Base-by-base conservation (phyloP, 495 filamentous ascomycete species). In the Penicillium odoratum region DNA sequence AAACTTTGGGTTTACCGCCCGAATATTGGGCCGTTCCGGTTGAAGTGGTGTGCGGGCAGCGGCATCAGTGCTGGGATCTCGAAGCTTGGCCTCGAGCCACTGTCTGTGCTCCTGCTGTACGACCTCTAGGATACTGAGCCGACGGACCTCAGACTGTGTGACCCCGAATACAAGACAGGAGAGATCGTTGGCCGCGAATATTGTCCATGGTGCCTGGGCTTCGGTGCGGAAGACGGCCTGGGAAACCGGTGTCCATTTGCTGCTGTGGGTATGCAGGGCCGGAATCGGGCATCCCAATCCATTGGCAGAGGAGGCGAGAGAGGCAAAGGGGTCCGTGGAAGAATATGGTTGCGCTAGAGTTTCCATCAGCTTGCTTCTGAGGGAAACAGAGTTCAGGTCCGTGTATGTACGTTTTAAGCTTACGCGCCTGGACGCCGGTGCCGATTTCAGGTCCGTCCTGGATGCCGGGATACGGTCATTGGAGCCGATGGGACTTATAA, bases 201-300 rank as follows among this genome's bases (percentile, higher is more conserved):
- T 97, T 3, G 93, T 98, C 90, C 92, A 98, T 5, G 94, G 95
- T 9, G 88, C 80, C 45, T 87, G 81, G 45, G 90, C 81, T 71
- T 95, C 90, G 15, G 94, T 98, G 16, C 93, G 92, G 66, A 98
- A 98, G 50, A 98, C 95, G 40, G 94, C 94, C 74, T 98, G 95
- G 16, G 92, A 89, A 30, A 92, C 89, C 7, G 92, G 93, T 7
- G 88, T 88, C 86, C 88, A 96, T 67, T 95, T 88, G 67, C 86
- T 93, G 56, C 90, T 85, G 73, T 97, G 93, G 25, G 89, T 90
- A 68, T 93, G 90, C 28, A 91, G 81, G 29, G 81, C 75, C 10
- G 78, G 73, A 21, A 68, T 66, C 11, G 81, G 79, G 29, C 78
- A 65, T 38, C 73, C 72, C 40, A 69, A 64, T 58, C 74, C 67